Percentiles rank a stretch among this genome's conserved stretches.
phyloP scores from a whole-genome alignment of 2,329 filamentous ascomycete species.

The Xylaria sp. region DNA sequence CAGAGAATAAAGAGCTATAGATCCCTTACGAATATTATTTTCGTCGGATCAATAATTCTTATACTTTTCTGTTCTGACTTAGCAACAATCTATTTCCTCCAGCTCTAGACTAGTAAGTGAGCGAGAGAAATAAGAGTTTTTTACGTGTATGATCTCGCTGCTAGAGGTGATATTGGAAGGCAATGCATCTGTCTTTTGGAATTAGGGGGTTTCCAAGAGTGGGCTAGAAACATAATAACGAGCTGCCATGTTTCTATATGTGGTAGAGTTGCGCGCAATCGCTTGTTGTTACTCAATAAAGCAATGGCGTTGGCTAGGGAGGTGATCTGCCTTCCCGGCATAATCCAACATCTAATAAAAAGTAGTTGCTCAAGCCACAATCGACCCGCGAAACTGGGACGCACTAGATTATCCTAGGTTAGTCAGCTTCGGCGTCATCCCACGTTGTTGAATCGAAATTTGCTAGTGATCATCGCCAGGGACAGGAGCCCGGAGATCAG shows the following conservation, averaged over 20 bases:
- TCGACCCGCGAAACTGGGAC: conserved; percentile 27
- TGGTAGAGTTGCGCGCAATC: conserved; percentile 5
- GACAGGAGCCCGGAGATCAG: background rate
- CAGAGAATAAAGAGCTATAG: background rate
- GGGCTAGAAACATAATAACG: conserved; percentile 8
- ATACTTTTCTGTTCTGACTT: background rate
- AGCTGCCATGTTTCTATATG: conserved; percentile 23
- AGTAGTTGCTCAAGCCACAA: background rate
- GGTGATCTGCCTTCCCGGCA: conserved; percentile 1
- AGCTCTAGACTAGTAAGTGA: background rate
- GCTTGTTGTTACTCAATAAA: background rate
- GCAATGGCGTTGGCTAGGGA: background rate
- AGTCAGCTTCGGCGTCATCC: conserved; percentile 21
- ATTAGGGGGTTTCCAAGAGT: background rate
- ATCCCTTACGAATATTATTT: background rate
- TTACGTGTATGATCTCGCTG: background rate
- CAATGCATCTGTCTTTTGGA: background rate
- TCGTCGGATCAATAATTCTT: background rate
- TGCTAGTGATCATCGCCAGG: conserved; percentile 16
- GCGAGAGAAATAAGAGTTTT: background rate
- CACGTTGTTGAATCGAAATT: conserved; percentile 21
- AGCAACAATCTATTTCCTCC: background rate
- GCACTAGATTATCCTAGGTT: conserved; percentile 21
- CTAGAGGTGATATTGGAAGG: background rate
- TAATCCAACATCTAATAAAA: background rate